These are phyloP conservation scores for Pseudoscleropodium purum DNA, from an alignment of 225 moss, liverwort and hornwort species.

Conservation along the genomic window DNA sequence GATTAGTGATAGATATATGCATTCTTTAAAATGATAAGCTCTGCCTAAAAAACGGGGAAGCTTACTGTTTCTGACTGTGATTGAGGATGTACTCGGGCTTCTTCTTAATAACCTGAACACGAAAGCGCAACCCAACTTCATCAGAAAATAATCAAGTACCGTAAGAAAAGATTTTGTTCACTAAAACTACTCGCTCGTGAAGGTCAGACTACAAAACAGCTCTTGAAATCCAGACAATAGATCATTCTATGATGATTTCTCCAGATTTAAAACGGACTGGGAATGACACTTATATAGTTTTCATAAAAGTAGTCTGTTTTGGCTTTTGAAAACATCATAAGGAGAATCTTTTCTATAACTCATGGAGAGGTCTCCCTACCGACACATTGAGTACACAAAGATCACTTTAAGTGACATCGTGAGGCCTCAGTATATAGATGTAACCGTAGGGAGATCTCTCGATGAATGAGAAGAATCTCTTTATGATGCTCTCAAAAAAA, in stretches of 20 bases:
- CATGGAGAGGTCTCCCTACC: neutral
- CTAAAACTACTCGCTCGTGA: neutral
- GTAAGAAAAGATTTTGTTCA: neutral
- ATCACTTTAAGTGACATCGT: neutral
- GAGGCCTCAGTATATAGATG: neutral
- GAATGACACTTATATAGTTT: neutral
- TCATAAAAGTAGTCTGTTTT: neutral
- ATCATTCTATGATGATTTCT: neutral
- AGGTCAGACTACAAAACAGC: neutral
- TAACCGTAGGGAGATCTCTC: neutral
- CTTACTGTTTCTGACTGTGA: constrained; percentile 86
- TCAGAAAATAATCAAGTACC: neutral
- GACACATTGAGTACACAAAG: neutral
- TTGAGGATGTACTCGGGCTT: constrained; percentile 60
- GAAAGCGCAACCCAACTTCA: neutral
- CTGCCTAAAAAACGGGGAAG: neutral
- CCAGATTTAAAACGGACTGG: neutral
- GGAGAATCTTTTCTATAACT: neutral
- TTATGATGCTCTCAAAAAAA: too few species aligned
- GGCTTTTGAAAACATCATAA: neutral
- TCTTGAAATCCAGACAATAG: neutral
- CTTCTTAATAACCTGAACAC: constrained; percentile 76
- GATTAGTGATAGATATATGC: neutral
- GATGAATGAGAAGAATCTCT: neutral
- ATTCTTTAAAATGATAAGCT: neutral